Base-by-base conservation (phyloP, 371 early-diverging fungal genomes). In the Saksenaea oblongispora region DNA sequence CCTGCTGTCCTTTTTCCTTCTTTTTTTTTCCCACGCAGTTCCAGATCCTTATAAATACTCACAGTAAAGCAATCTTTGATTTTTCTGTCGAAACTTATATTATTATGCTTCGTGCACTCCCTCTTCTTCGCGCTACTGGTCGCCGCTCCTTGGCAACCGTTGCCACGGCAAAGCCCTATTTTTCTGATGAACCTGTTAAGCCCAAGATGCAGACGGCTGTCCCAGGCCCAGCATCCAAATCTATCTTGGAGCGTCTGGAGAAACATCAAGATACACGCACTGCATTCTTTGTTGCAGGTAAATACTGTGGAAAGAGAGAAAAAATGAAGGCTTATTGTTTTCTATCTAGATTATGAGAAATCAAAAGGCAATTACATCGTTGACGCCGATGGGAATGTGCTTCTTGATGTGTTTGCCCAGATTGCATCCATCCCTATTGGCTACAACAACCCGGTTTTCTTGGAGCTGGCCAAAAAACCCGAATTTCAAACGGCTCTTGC, bases 371-470 rank as follows among this genome's bases (percentile, higher is more conserved):
- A 91, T 66, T 91, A 89, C 67, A 87, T 91, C 42, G 85, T 80
- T 0, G 92, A 91, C 65, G 86, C 86, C 0, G 92, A 91, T 65
- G 92, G 92, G 51, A 91, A 91, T 61, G 73, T 67, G 2, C 65
- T 85, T 56, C 71, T 91, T 47, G 92, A 91, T 60, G 68, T 91
- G 47, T 90, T 84, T 77, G 87, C 87, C 54, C 91, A 91, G 72
- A 89, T 90, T 34, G 87, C 92, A n/a, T 90, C 91, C 26, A 85
- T 91, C 39, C 91, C 92, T 22, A 64, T 91, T 28, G 92, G 92
- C 2, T 91, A 91, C 76, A 91, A 91, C 68, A 84, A 84, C 68
- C 82, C 85, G 56, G 83, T 83, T 0, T 68, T 91, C n/a, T 75
- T 88, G n/a, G 73, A 82, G 13, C 80, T 86, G 10, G 78, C 85